phyloP scores from a whole-genome alignment of 768 basidiomycete genomes.

The Phaeolepiota aurea region DNA sequence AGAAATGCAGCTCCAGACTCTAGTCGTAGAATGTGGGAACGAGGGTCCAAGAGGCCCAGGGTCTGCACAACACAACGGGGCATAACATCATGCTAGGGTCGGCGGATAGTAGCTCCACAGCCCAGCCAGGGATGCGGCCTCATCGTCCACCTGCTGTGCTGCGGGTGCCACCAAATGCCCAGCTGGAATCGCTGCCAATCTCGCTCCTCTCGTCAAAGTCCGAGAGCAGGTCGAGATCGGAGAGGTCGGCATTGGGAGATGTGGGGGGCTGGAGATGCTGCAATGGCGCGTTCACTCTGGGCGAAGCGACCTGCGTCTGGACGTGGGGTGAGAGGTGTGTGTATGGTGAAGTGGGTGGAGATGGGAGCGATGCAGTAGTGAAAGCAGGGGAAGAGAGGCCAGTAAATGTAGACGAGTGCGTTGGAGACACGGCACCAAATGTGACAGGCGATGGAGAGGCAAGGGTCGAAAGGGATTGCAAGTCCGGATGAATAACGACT shows the following conservation, averaged over 20 bases:
- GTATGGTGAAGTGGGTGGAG: not conserved
- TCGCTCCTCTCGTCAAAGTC: not conserved
- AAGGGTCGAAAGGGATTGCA: not conserved
- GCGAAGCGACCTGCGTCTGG: not conserved
- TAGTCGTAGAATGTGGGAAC: too few species aligned
- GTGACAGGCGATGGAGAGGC: not conserved
- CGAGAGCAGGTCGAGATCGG: not conserved
- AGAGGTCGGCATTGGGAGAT: not conserved
- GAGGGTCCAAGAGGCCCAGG: too few species aligned
- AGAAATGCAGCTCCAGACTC: too few species aligned
- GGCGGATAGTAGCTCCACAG: too few species aligned
- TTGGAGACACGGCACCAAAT: not conserved
- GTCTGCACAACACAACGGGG: too few species aligned
- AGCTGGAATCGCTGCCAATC: not conserved
- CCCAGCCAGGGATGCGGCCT: not conserved
- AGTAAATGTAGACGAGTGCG: slow-evolving; percentile 1
- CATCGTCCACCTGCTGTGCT: not conserved
- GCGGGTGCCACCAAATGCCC: not conserved
- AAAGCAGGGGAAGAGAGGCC: not conserved
- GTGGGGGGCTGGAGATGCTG: not conserved
- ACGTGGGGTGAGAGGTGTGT: not conserved
- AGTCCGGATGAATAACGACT: not conserved
- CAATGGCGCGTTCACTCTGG: not conserved
- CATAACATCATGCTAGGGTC: too few species aligned
- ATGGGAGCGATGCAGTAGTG: not conserved